Evolutionary conservation across 176 grass and related monocot species (phyloP).

Genomic region (Eremochloa ophiuroides): DNA sequence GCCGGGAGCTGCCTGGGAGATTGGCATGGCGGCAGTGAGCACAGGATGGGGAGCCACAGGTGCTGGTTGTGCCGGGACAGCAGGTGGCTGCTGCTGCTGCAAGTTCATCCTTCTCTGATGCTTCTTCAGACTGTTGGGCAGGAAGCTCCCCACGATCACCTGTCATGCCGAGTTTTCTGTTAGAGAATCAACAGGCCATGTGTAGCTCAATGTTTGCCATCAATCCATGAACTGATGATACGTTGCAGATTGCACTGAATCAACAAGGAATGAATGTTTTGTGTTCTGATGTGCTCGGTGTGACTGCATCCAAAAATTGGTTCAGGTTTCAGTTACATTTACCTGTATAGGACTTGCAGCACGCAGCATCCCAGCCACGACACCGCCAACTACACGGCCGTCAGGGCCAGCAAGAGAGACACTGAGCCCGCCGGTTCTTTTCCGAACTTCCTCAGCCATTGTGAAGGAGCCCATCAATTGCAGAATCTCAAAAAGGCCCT

Average conservation of each 20-base stretch:
- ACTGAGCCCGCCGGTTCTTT: slow-evolving; percentile 82
- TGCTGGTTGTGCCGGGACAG: neutral
- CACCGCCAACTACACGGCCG: slow-evolving; percentile 81
- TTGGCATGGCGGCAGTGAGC: slow-evolving; percentile 51
- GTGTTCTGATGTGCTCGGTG: neutral
- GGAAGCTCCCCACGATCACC: slow-evolving; percentile 91
- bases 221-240: neutral
- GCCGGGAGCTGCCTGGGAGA: slow-evolving; percentile 73
- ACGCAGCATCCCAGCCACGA: slow-evolving; percentile 71
- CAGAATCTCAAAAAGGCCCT: slow-evolving; percentile 92
- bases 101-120: slow-evolving; percentile 61
- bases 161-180: slow-evolving; percentile 22
- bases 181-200: neutral
- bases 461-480: slow-evolving; percentile 85
- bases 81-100: neutral
- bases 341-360: slow-evolving; percentile 98
- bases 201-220: neutral
- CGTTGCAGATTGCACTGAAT: neutral
- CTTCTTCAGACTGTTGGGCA: slow-evolving; percentile 80
- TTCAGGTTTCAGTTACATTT: too few species aligned
- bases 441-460: slow-evolving; percentile 65
- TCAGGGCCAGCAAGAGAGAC: slow-evolving; percentile 88
- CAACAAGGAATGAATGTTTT: neutral
- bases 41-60: slow-evolving; percentile 10
- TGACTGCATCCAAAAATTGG: neutral